Evolutionary conservation across 1,139 yeast species (phyloP), one percentile per base, ranked within the genome.

Genomic region (Geotrichum candidum): DNA sequence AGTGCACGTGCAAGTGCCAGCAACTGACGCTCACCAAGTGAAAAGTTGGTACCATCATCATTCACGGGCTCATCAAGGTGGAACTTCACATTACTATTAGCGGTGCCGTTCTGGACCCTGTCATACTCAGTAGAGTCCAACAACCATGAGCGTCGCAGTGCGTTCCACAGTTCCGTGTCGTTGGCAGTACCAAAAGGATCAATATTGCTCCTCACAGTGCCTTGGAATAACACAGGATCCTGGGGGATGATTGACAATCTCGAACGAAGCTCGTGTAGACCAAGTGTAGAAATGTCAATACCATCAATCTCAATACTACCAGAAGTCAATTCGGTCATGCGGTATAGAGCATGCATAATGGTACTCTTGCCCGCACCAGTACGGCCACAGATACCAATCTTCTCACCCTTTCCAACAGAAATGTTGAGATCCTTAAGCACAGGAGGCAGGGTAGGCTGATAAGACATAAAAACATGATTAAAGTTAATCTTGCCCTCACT

Each of bases 351-450:
- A 33, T 82, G 79, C 81, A 86, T 84, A 53, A 87, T 84, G 1
- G 90, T 83, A 25, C 87, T 82, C 72, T 87, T 87, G 54, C 92
- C 92, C 10, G 92, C 91, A 63, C 94, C 94, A 1, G 92, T 87
- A 68, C 92, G 81, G 29, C 94, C 94, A 74, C 90, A 85, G 63
- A 87, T 84, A 56, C 92, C 92, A 64, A 87, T 79, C 70, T 85
- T 86, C 70, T 85, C 85, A 18, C 83, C 81, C 0, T 84, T 80
- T 15, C 77, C 73, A 35, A 87, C 68, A 4, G 68, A 61, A 38
- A 86, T 70, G 38, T 68, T 73, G 57, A 90, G 72, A 61, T 82
- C 74, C 65, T 85, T 85, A 70, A 91, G 76, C 3, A 88, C 96
- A 45, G 82, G 76, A 0, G 97, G 96, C 61, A 90, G 78, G 1